Percentiles rank a stretch among this genome's conserved stretches.
Evolutionary conservation across 2,329 filamentous ascomycete species (phyloP).

Genomic region (Botrytis tulipae): DNA sequence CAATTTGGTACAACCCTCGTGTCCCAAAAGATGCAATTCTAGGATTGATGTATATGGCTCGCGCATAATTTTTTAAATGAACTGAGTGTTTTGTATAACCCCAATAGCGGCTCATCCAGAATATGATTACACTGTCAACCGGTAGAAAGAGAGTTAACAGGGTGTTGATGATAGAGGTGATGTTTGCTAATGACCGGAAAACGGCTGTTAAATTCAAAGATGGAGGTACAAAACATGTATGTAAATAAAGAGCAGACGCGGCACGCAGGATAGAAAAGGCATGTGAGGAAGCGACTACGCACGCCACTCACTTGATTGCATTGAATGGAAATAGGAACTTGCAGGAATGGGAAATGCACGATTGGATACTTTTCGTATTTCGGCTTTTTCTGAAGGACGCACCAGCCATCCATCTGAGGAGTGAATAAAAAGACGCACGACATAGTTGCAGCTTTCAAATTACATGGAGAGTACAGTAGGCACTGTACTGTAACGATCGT

Average conservation of each 20-base stretch:
- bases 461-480: slow-evolving; percentile 18
- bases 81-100: slow-evolving; percentile 26
- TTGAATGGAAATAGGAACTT: slow-evolving; percentile 14
- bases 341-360: slow-evolving; percentile 10
- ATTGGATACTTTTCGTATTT: slow-evolving; percentile 16
- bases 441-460: slow-evolving; percentile 17
- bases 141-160: slow-evolving; percentile 13
- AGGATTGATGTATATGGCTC: slow-evolving; percentile 27
- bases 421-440: slow-evolving; percentile 18
- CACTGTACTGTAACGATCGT: slow-evolving; percentile 19
- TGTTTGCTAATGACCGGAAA: slow-evolving; percentile 21
- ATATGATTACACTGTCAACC: slow-evolving; percentile 10
- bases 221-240: slow-evolving; percentile 14
- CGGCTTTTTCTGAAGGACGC: slow-evolving; percentile 7
- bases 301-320: slow-evolving; percentile 22
- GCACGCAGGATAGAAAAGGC: slow-evolving; percentile 13
- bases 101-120: slow-evolving; percentile 31
- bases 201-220: slow-evolving; percentile 21
- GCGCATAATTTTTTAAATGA: slow-evolving; percentile 24
- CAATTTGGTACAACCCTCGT: slow-evolving; percentile 33
- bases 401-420: slow-evolving; percentile 17
- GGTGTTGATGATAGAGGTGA: slow-evolving; percentile 6
- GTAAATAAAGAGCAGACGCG: slow-evolving; percentile 16
- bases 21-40: slow-evolving; percentile 33
- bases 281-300: slow-evolving; percentile 14